Evolutionary conservation across 768 basidiomycete genomes (phyloP).

Genomic region (Amanita fuliginea): DNA sequence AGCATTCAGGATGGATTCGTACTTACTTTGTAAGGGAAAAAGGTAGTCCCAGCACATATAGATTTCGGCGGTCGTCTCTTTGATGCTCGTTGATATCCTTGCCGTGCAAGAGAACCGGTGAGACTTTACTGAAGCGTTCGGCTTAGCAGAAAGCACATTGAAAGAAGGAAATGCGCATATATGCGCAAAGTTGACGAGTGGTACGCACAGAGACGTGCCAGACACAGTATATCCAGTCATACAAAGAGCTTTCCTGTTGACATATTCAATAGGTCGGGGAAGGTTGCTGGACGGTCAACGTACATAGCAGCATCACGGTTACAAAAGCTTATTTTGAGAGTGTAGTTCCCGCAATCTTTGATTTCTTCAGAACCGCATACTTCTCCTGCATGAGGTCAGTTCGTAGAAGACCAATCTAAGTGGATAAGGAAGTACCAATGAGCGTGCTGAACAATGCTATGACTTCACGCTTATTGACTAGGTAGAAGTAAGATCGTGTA

Average conservation of each 20-base stretch:
- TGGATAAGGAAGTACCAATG: slow-evolving; percentile 30
- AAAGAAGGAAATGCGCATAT: slow-evolving; percentile 9
- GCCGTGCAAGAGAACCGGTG: slow-evolving; percentile 18
- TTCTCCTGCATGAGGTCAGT: slow-evolving; percentile 28
- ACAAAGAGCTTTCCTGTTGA: slow-evolving; percentile 48
- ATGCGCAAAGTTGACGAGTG: not conserved
- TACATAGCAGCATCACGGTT: slow-evolving; percentile 44
- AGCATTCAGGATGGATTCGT: not conserved
- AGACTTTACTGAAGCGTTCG: slow-evolving; percentile 23
- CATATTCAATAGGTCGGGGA: slow-evolving; percentile 3
- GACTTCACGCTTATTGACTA: slow-evolving; percentile 28
- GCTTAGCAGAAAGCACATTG: not conserved
- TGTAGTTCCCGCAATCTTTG: slow-evolving; percentile 24
- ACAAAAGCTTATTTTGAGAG: slow-evolving; percentile 42
- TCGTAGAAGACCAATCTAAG: not conserved
- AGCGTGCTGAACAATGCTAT: slow-evolving; percentile 44
- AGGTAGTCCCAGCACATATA: slow-evolving; percentile 77
- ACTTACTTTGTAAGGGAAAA: slow-evolving; percentile 70
- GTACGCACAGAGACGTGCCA: slow-evolving; percentile 44
- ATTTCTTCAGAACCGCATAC: slow-evolving; percentile 35
- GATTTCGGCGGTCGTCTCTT: slow-evolving; percentile 54
- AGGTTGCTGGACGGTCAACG: slow-evolving; percentile 10
- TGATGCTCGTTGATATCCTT: slow-evolving; percentile 11
- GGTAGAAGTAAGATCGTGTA: not conserved
- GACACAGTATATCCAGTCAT: slow-evolving; percentile 53